Evolutionary conservation across 306 rosid genomes (phyloP).

Genomic region (Castanea mollissima): DNA sequence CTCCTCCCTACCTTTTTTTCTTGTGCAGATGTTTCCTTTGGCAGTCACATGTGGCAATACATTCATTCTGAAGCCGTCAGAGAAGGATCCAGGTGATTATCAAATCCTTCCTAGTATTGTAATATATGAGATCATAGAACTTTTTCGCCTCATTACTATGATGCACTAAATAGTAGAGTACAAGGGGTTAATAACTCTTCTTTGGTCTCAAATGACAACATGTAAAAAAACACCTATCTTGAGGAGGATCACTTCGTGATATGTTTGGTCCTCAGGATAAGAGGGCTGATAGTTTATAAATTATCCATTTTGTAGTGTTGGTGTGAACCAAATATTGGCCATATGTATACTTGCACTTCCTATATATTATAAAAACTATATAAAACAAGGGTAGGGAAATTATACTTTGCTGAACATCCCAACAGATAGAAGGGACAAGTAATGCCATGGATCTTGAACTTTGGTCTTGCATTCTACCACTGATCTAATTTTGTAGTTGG

Average conservation of each 20-base stretch:
- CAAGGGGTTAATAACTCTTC: background rate
- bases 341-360: background rate
- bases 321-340: background rate
- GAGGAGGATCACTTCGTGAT: too few species aligned
- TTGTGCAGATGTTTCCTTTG: constrained; percentile 60
- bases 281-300: background rate
- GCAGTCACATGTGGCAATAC: constrained; percentile 73
- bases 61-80: constrained; percentile 67
- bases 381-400: background rate
- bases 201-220: background rate
- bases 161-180: background rate
- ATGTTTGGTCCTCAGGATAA: too few species aligned
- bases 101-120: background rate
- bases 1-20: background rate
- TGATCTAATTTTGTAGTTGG: too few species aligned
- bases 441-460: background rate
- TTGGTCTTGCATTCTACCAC: background rate
- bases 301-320: background rate
- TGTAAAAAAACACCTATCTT: too few species aligned
- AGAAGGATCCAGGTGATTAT: constrained; percentile 59
- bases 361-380: background rate
- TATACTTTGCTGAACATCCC: too few species aligned
- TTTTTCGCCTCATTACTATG: background rate
- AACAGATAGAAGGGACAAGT: background rate
- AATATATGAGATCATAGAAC: background rate